These are phyloP conservation scores for Cryptococcus sp. DNA, from an alignment of 1,284 basidiomycete species.

Conservation along the genomic window DNA sequence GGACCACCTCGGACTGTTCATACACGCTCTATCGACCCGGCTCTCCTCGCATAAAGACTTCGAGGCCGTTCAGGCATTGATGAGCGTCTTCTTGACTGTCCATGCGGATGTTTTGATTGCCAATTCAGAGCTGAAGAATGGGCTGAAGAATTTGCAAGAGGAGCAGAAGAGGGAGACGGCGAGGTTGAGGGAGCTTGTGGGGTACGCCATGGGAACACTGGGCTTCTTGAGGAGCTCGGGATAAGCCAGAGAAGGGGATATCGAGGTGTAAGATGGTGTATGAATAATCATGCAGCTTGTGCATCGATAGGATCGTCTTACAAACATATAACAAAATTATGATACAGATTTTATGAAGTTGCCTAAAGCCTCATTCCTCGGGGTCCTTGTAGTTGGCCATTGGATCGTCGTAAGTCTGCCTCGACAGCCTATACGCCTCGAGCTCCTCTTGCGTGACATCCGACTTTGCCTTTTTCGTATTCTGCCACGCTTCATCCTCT, in stretches of 20 bases:
- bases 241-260: too few relatives aligned
- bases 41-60: slow-evolving; percentile 80
- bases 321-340: background rate
- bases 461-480: slow-evolving; percentile 48
- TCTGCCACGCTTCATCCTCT: slow-evolving; percentile 51
- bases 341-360: background rate
- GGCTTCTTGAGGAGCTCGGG: slow-evolving; percentile 32
- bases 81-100: slow-evolving; percentile 74
- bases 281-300: slow-evolving; percentile 5
- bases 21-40: slow-evolving; percentile 67
- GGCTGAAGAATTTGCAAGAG: slow-evolving; percentile 56
- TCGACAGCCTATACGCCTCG: slow-evolving; percentile 45
- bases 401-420: slow-evolving; percentile 45
- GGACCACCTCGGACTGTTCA: slow-evolving; percentile 62
- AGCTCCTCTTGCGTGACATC: slow-evolving; percentile 91
- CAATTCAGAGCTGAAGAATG: slow-evolving; percentile 58
- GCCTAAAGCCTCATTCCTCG: slow-evolving; percentile 8
- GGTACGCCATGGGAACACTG: slow-evolving; percentile 45
- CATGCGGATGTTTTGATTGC: slow-evolving; percentile 74
- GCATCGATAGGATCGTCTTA: background rate
- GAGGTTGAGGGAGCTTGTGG: slow-evolving; percentile 52
- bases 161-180: slow-evolving; percentile 68
- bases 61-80: slow-evolving; percentile 87
- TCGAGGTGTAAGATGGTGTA: background rate
- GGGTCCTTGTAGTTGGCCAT: slow-evolving; percentile 47